Evolutionary conservation across 2,329 filamentous ascomycete genomes (phyloP).

Genomic region (Monosporascus sp.): DNA sequence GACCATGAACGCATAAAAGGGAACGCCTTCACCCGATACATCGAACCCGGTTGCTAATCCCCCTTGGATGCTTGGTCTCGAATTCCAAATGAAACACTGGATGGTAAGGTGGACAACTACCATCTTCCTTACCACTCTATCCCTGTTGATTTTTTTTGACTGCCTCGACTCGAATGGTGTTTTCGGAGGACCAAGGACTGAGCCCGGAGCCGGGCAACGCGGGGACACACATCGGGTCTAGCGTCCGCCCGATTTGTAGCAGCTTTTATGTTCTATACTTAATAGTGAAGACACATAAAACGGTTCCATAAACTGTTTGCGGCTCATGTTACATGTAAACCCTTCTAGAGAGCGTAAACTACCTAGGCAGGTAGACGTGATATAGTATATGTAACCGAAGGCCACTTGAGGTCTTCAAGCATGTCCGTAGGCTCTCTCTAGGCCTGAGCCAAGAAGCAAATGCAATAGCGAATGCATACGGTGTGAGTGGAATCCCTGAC

Average conservation of each 20-base stretch:
- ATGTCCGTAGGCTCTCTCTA: no score
- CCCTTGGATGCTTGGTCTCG: neutral
- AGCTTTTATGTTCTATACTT: no score
- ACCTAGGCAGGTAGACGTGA: no score
- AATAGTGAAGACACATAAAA: no score
- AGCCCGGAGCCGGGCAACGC: slow-evolving; percentile 13
- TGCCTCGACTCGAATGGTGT: slow-evolving; percentile 5
- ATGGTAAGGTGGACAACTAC: neutral
- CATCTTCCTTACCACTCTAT: neutral
- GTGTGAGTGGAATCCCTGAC: no score
- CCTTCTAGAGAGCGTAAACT: no score
- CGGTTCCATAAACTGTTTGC: no score
- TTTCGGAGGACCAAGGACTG: slow-evolving; percentile 13
- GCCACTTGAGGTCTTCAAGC: no score
- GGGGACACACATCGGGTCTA: slow-evolving; percentile 12
- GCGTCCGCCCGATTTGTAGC: neutral
- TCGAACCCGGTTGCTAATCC: neutral
- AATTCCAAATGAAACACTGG: neutral
- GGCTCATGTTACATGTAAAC: no score
- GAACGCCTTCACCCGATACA: neutral
- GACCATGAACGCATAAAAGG: neutral
- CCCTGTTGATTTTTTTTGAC: slow-evolving; percentile 3
- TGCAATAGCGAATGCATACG: no score
- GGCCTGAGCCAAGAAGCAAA: no score
- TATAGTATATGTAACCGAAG: no score